Percentiles rank a stretch among this genome's conserved stretches.
Conservation (phyloP, 768 basidiomycete genomes). For the Termitomyces sp. region DNA sequence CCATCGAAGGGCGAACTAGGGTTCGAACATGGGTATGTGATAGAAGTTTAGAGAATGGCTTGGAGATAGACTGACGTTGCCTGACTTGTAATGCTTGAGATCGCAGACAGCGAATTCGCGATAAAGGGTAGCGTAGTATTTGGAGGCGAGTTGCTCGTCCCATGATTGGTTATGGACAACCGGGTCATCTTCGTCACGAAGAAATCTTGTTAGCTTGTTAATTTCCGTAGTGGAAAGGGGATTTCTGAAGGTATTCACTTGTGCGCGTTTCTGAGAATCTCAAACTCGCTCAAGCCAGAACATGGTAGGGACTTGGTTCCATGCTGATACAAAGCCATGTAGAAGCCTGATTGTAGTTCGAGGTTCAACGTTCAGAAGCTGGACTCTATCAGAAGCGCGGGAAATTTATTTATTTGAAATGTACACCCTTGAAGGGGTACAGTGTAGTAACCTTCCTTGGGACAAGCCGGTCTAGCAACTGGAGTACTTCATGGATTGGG, state of each 20-base stretch:
- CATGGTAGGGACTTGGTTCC: slow-evolving; percentile 21
- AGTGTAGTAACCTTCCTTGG: neutral
- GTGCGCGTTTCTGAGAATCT: slow-evolving; percentile 70
- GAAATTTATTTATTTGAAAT: too few relatives aligned
- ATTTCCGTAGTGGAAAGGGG: neutral
- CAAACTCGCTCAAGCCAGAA: slow-evolving; percentile 55
- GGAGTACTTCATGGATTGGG: neutral
- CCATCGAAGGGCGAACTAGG: slow-evolving; percentile 88
- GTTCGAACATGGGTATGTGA: neutral
- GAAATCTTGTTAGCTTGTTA: slow-evolving; percentile 47
- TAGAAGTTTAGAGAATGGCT: neutral
- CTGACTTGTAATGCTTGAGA: slow-evolving; percentile 93
- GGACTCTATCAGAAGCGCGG: neutral
- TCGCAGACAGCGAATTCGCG: slow-evolving; percentile 92
- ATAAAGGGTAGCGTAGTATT: slow-evolving; percentile 85
- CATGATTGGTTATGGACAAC: slow-evolving; percentile 43
- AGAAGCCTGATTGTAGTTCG: neutral
- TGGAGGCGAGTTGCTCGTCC: slow-evolving; percentile 82
- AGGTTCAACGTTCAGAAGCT: neutral
- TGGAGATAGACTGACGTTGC: slow-evolving; percentile 51
- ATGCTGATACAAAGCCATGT: slow-evolving; percentile 32
- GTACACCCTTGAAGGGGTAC: too few relatives aligned
- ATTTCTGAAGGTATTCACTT: slow-evolving; percentile 33
- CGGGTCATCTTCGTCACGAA: slow-evolving; percentile 57
- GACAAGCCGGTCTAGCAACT: neutral